Base-by-base conservation (phyloP, 2,329 filamentous ascomycete species). In the Calonectria crousiana region DNA sequence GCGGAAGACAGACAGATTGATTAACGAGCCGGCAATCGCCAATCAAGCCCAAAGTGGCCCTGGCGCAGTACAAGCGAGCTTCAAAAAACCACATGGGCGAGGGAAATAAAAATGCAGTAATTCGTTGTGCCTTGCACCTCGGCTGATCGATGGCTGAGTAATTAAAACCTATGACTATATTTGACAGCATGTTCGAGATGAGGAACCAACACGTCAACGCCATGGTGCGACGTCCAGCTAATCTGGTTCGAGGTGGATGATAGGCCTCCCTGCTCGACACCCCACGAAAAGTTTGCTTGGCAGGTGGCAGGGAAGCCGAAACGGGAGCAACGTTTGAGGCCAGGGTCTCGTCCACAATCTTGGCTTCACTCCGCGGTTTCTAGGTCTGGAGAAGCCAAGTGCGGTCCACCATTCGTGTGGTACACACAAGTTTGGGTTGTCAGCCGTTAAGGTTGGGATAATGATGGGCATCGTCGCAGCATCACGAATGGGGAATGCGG, bases 11-110 rank as follows among this genome's bases (percentile, higher is more conserved):
- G 52, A 58, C 66, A 52, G 72, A 74, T 74, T 74, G 72, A 74
- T 74, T 67, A 74, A 60, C 71, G 67, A 73, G 71, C 67, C 71
- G 71, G 51, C 67, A 70, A 73, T 73, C 71, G 65, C 51, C 34
- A 73, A 69, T 51, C 36, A 72, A 49, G 20, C 36, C 66, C 66
- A 30, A 69, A 51, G 30, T 36, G 34, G n/a, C 56, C 34, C 56
- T 60, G 56, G 56, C 34, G 32, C 56, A 11, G 56, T 18, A n/a
- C 56, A 60, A 60, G 56, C 56, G 56, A 60, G n/a, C 34, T 28
- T 60, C 34, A 34, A 26, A 58, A 58, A 58, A 36, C 32, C 53
- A 58, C 53, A 58, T 32, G n/a, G 64, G 28, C 23, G 23, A 52
- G n/a, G 32, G 56, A 28, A 30, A 56, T 38, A 60, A 38, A 60